These are phyloP conservation scores for Jamesozyma lodderae DNA, from an alignment of 805 yeast genomes.

Conservation along the genomic window DNA sequence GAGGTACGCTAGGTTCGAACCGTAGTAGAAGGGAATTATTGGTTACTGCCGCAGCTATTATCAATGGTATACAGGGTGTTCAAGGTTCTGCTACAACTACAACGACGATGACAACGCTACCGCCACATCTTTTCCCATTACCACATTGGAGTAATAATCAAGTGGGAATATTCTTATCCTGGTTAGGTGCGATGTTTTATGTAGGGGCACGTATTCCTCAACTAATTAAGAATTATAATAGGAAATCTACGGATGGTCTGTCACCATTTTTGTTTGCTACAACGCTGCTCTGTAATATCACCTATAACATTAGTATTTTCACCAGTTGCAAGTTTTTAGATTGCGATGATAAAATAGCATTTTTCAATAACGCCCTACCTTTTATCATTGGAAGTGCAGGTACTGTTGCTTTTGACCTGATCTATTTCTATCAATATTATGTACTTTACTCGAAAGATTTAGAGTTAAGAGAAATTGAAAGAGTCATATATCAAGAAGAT, in stretches of 20 bases:
- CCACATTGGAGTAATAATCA: slow-evolving; percentile 1
- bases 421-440: slow-evolving; percentile 54
- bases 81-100: slow-evolving; percentile 4
- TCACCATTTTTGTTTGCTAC: slow-evolving; percentile 73
- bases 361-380: slow-evolving; percentile 64
- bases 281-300: slow-evolving; percentile 68
- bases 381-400: slow-evolving; percentile 81
- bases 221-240: slow-evolving; percentile 57
- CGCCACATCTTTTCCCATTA: background rate
- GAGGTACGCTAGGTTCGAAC: slow-evolving; percentile 5
- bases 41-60: slow-evolving; percentile 21
- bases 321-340: slow-evolving; percentile 47
- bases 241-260: slow-evolving; percentile 81
- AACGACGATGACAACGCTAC: background rate
- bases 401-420: slow-evolving; percentile 66
- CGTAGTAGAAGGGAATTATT: slow-evolving; percentile 10
- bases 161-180: slow-evolving; percentile 50
- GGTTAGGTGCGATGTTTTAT: slow-evolving; percentile 72
- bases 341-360: slow-evolving; percentile 34
- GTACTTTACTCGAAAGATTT: slow-evolving; percentile 27
- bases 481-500: slow-evolving; percentile 8
- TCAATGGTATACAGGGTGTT: slow-evolving; percentile 12
- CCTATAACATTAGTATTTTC: slow-evolving; percentile 69
- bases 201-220: slow-evolving; percentile 80
- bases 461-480: slow-evolving; percentile 22